Percentiles rank a stretch among this genome's conserved stretches.
Conservation (phyloP, 1,284 basidiomycete genomes). For the Ganoderma resinaceum region DNA sequence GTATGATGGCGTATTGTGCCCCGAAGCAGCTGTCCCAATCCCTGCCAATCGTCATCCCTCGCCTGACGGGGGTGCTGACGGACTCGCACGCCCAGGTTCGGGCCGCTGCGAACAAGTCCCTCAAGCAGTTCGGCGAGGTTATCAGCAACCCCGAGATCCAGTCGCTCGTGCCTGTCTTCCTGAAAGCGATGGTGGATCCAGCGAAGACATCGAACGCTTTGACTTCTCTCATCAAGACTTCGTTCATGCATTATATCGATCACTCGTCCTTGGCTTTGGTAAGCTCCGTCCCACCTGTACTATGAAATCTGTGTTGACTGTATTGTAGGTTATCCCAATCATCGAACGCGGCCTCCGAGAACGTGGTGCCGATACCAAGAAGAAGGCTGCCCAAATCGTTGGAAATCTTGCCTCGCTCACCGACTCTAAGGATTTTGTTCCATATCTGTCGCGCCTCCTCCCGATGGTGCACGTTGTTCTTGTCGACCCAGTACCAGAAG, state of each 20-base stretch:
- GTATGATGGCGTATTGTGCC: slow-evolving; percentile 99
- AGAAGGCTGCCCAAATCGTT: slow-evolving; percentile 96
- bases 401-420: slow-evolving; percentile 96
- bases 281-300: slow-evolving; percentile 33
- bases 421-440: slow-evolving; percentile 96
- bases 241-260: slow-evolving; percentile 99
- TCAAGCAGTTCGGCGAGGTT: slow-evolving; percentile 98
- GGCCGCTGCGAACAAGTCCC: slow-evolving; percentile 90
- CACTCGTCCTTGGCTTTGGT: slow-evolving; percentile 97
- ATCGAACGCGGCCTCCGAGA: slow-evolving; percentile 94
- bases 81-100: slow-evolving; percentile 99
- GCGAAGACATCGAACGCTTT: slow-evolving; percentile 90
- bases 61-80: slow-evolving; percentile 93
- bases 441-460: slow-evolving; percentile 88
- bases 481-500: slow-evolving; percentile 96
- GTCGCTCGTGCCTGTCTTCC: slow-evolving; percentile 87
- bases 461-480: slow-evolving; percentile 94
- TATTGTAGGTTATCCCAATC: slow-evolving; percentile 87
- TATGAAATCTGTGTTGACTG: slow-evolving; percentile 21
- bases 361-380: slow-evolving; percentile 92
- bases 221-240: slow-evolving; percentile 87
- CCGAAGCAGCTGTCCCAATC: slow-evolving; percentile 95
- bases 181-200: slow-evolving; percentile 97
- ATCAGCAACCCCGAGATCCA: slow-evolving; percentile 96
- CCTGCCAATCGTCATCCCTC: slow-evolving; percentile 95